Evolutionary conservation across 495 filamentous ascomycete species (phyloP), one percentile per base, ranked within the genome.

Genomic region (Xylaria acuta): DNA sequence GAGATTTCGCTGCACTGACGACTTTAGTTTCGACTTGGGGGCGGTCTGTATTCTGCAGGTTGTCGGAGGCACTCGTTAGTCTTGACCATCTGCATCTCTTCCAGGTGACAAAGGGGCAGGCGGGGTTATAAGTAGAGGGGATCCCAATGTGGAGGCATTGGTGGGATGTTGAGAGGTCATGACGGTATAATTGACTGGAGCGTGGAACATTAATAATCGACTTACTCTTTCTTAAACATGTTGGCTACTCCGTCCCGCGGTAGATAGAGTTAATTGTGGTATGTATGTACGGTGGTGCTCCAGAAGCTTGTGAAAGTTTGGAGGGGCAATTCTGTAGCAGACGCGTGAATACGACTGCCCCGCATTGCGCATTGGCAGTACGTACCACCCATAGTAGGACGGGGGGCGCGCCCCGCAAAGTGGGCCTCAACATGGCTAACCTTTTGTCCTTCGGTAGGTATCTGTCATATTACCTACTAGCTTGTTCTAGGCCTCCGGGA

Each of bases 1-100:
- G 71, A 99, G 88, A 73, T 86, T 89, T 73, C 96, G 93, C 83
- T 97, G 94, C 53, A 92, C 93, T 22, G 95, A 97, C 75, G 95
- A 97, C 84, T 98, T 99, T 82, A 99, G 93, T 88, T 98, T 99
- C 72, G 94, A 92, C 82, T 95, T 96, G 67, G 92, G 90, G 67
- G 91, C 90, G 11, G 91, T 82, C 76, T 90, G 86, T 80, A 98
- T 90, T 70, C 71, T 78, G 30, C 16, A 27, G 38, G 22, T n/a
- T 32, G 16, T 25, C 3, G 14, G 36, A 38, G 2, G n/a, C 16
- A 22, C 41, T 47, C 18, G 8, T 65, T 36, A 51, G 69, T 47
- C 36, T 47, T 65, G n/a, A 30, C 2, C 34, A 22, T 7, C 38
- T 41, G 0, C 27, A 38, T 62, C 27, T 25, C 41, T 25, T 45